Evolutionary conservation across 2,329 filamentous ascomycete genomes (phyloP).

Genomic region (Teratosphaeria viscida): DNA sequence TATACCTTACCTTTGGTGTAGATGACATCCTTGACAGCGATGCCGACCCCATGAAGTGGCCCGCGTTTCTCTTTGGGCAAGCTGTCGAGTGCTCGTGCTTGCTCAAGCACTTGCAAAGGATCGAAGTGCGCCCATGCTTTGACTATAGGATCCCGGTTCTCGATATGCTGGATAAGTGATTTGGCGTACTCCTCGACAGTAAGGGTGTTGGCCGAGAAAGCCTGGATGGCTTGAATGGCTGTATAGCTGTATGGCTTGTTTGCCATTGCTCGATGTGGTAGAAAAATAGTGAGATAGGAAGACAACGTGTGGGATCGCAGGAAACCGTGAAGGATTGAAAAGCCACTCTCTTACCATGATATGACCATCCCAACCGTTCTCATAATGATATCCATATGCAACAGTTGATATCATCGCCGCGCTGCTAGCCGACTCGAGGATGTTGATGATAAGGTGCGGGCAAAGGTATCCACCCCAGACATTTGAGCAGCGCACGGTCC

Average conservation of each 20-base stretch:
- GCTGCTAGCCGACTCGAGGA: neutral
- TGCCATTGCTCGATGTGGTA: neutral
- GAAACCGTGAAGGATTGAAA: neutral
- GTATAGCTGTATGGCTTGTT: constrained; percentile 1
- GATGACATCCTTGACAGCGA: constrained; percentile 54
- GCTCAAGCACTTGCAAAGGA: constrained; percentile 36
- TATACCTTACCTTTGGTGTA: constrained; percentile 44
- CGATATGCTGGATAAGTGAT: constrained; percentile 38
- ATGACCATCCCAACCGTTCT: neutral
- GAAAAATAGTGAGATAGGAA: neutral
- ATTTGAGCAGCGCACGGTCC: neutral
- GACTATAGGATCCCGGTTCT: constrained; percentile 34
- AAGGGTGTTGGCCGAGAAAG: constrained; percentile 14
- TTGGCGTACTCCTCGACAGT: constrained; percentile 42
- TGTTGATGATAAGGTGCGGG: neutral
- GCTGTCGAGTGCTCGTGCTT: constrained; percentile 42
- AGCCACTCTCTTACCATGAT: neutral
- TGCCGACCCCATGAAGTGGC: constrained; percentile 46
- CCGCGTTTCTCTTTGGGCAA: constrained; percentile 41
- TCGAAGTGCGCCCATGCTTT: constrained; percentile 44
- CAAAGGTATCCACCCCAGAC: neutral
- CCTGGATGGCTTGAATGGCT: constrained; percentile 1
- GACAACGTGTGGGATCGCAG: neutral
- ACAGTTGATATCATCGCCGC: neutral
- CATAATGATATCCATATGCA: neutral